Percentiles rank a stretch among this genome's conserved stretches.
Evolutionary conservation across 371 early-diverging fungal species (phyloP).

Genomic region (Basidiobolus heterosporus): DNA sequence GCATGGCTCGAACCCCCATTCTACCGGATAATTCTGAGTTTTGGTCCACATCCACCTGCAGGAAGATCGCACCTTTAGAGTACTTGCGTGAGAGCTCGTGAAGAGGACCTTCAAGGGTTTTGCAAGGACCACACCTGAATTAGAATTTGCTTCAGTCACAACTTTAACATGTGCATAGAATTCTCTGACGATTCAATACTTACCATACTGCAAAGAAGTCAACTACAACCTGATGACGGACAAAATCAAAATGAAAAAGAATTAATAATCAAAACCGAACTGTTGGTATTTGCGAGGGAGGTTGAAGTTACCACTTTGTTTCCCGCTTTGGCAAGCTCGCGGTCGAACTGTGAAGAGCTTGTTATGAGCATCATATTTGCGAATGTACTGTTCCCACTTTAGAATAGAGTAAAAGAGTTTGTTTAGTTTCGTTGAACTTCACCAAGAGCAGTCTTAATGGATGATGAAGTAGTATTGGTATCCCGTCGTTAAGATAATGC

Average conservation of each 20-base stretch:
- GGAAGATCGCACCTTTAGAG: conserved; percentile 3
- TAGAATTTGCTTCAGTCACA: background rate
- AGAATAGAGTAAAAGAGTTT: no score
- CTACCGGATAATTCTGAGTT: background rate
- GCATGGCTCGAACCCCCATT: conserved; percentile 4
- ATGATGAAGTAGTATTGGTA: no score
- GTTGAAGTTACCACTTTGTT: no score
- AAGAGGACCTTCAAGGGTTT: conserved; percentile 2
- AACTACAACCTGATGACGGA: conserved; percentile 6
- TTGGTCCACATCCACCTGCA: conserved; percentile 7
- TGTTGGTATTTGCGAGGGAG: no score
- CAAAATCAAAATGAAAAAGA: background rate
- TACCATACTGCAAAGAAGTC: conserved; percentile 8
- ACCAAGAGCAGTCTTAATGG: no score
- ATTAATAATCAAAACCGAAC: background rate
- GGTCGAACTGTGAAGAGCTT: no score
- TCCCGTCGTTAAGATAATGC: no score
- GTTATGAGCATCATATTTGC: no score
- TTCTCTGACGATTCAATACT: background rate
- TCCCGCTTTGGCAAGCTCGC: no score
- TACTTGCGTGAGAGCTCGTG: conserved; percentile 1
- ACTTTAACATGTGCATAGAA: background rate
- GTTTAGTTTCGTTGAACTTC: no score
- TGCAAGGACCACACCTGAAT: conserved; percentile 6
- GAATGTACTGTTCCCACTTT: no score